A percentile compares a stretch with the other conserved stretches of the same genome.
Evolutionary conservation across 139 green algal species (phyloP).

Genomic region (Gonium pectorale): DNA sequence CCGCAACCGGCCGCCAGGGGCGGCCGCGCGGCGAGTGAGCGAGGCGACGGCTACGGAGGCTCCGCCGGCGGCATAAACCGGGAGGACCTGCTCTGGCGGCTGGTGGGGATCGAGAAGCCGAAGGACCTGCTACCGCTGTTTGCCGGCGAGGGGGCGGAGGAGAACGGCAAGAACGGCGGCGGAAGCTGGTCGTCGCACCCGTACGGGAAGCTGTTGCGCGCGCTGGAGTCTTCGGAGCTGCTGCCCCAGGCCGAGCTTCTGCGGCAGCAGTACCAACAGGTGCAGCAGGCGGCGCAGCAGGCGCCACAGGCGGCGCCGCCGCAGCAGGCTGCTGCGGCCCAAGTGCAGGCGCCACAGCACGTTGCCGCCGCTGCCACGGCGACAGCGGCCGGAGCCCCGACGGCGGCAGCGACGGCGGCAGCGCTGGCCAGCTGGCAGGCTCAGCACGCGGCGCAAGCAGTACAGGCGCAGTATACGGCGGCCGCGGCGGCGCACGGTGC

Average conservation of each 20-base stretch:
- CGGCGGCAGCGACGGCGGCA: no score
- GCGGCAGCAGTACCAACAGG: background rate
- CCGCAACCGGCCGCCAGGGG: background rate
- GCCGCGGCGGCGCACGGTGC: background rate
- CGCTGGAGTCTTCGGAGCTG: slow-evolving; percentile 43
- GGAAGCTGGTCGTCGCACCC: background rate
- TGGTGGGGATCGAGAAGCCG: slow-evolving; percentile 40
- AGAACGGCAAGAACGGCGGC: background rate
- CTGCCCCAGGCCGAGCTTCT: slow-evolving; percentile 1
- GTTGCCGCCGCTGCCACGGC: no score
- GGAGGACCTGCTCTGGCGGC: slow-evolving; percentile 34
- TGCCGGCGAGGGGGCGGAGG: background rate
- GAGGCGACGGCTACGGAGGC: background rate
- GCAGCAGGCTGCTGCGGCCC: background rate
- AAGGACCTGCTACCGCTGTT: slow-evolving; percentile 41
- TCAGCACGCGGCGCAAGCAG: no score
- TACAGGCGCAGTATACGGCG: no score
- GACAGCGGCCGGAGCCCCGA: no score
- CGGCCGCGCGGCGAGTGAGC: no score
- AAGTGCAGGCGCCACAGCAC: slow-evolving; percentile 10
- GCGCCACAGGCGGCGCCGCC: background rate
- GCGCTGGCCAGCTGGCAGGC: no score
- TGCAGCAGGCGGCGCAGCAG: slow-evolving; percentile 1
- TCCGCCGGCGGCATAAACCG: background rate
- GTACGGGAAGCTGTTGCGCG: slow-evolving; percentile 31